A percentile compares a stretch with the other conserved stretches of the same genome.
phyloP scores from a whole-genome alignment of 768 basidiomycete species.

The Mycena alexandri region DNA sequence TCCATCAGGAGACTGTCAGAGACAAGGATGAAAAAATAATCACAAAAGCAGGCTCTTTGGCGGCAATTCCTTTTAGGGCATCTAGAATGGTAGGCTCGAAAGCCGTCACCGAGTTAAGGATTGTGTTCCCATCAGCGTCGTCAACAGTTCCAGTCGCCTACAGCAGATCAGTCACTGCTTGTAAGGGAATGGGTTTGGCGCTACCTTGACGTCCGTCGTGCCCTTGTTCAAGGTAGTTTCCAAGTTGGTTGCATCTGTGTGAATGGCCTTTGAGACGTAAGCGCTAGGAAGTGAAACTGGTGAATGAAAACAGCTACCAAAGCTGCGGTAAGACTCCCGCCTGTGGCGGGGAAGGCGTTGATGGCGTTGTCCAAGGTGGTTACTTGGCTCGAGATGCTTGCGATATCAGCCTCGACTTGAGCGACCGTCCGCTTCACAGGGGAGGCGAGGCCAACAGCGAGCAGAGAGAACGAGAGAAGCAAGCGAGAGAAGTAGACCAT shows the following conservation, averaged over 20 bases:
- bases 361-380: slow-evolving; percentile 45
- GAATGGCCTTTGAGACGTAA: slow-evolving; percentile 41
- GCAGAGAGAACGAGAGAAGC: slow-evolving; percentile 27
- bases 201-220: slow-evolving; percentile 46
- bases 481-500: slow-evolving; percentile 35
- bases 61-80: slow-evolving; percentile 40
- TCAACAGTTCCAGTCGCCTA: slow-evolving; percentile 42
- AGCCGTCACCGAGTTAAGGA: slow-evolving; percentile 41
- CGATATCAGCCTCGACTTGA: slow-evolving; percentile 45
- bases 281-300: not conserved
- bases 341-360: slow-evolving; percentile 44
- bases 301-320: slow-evolving; percentile 40
- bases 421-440: slow-evolving; percentile 41
- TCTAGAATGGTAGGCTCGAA: slow-evolving; percentile 45
- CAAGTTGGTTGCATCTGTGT: slow-evolving; percentile 41
- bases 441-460: slow-evolving; percentile 25
- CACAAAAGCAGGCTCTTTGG: slow-evolving; percentile 45
- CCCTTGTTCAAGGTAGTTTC: slow-evolving; percentile 39
- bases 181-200: no score
- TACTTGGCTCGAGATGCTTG: slow-evolving; percentile 40
- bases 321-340: slow-evolving; percentile 39
- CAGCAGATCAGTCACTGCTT: not conserved
- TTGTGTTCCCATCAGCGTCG: slow-evolving; percentile 43
- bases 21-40: not conserved
- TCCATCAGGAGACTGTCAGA: not conserved